Conservation (phyloP, 2,329 filamentous ascomycete genomes). For the Dothiorella sarmentorum region DNA sequence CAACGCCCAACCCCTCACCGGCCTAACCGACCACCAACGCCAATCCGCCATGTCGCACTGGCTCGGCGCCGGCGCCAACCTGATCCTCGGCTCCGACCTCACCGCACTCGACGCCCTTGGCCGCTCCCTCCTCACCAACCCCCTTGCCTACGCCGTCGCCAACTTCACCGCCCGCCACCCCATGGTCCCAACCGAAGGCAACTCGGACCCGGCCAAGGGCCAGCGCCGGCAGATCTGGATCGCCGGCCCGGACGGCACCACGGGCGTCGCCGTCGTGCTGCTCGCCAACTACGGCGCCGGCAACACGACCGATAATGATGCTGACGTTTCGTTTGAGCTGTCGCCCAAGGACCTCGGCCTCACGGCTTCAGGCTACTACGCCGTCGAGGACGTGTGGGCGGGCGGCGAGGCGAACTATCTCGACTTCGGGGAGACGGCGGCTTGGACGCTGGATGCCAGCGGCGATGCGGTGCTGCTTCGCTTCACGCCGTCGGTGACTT, state of each 20-base stretch:
- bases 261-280: conserved; percentile 24
- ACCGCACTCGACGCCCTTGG: conserved; percentile 19
- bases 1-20: conserved; percentile 25
- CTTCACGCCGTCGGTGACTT: too few species aligned
- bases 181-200: conserved; percentile 25
- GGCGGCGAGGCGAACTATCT: too few species aligned
- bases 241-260: conserved; percentile 22
- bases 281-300: conserved; percentile 28
- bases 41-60: conserved; percentile 30
- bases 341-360: not conserved
- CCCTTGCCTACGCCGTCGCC: conserved; percentile 21
- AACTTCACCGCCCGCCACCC: conserved; percentile 25
- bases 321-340: not conserved
- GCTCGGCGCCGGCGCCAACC: conserved; percentile 30
- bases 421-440: too few species aligned
- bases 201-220: conserved; percentile 23
- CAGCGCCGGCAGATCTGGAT: conserved; percentile 29
- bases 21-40: conserved; percentile 26
- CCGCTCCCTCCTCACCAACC: conserved; percentile 22
- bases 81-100: conserved; percentile 29
- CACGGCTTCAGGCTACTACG: not conserved
- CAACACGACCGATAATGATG: not conserved
- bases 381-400: not conserved
- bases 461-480: not conserved
- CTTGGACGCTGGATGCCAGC: not conserved